Evolutionary conservation across 1,284 basidiomycete genomes (phyloP).

Genomic region (Leccinum pachyderme): DNA sequence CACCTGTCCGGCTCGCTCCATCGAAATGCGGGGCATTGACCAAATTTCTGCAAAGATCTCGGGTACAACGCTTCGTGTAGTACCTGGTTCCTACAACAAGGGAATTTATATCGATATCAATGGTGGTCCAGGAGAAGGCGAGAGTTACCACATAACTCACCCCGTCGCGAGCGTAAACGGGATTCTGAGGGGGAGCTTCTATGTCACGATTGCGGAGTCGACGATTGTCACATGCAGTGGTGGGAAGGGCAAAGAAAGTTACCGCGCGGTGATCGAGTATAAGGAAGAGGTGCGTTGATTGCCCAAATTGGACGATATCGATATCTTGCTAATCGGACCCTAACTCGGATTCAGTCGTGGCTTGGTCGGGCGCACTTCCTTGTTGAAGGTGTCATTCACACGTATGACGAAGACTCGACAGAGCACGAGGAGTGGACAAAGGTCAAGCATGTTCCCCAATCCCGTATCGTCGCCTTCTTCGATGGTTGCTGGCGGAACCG

Average conservation of each 20-base stretch:
- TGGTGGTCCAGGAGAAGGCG: slow-evolving; percentile 76
- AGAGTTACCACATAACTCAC: slow-evolving; percentile 87
- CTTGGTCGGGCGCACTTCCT: slow-evolving; percentile 86
- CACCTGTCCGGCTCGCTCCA: slow-evolving; percentile 68
- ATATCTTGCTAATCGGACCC: slow-evolving; percentile 4
- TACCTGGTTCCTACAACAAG: slow-evolving; percentile 82
- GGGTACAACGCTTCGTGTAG: slow-evolving; percentile 80
- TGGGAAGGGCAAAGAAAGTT: slow-evolving; percentile 56
- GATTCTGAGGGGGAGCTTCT: slow-evolving; percentile 85
- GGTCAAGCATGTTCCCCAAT: slow-evolving; percentile 86
- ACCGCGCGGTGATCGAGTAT: slow-evolving; percentile 88
- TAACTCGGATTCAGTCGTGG: slow-evolving; percentile 67
- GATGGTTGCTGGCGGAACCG: slow-evolving; percentile 88
- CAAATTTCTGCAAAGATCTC: slow-evolving; percentile 92
- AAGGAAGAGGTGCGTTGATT: slow-evolving; percentile 81
- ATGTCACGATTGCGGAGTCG: slow-evolving; percentile 82
- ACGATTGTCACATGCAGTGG: slow-evolving; percentile 83
- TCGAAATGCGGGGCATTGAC: slow-evolving; percentile 80
- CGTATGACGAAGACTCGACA: slow-evolving; percentile 61
- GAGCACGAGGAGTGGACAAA: slow-evolving; percentile 80
- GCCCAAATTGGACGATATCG: not conserved
- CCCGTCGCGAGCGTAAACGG: slow-evolving; percentile 91
- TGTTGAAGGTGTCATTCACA: slow-evolving; percentile 89
- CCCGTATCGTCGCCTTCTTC: slow-evolving; percentile 76
- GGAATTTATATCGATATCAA: slow-evolving; percentile 83